Percentiles rank a stretch among this genome's conserved stretches.
Conservation (phyloP, 805 yeast species). For the Vanderwaltozyma verrucispora region DNA sequence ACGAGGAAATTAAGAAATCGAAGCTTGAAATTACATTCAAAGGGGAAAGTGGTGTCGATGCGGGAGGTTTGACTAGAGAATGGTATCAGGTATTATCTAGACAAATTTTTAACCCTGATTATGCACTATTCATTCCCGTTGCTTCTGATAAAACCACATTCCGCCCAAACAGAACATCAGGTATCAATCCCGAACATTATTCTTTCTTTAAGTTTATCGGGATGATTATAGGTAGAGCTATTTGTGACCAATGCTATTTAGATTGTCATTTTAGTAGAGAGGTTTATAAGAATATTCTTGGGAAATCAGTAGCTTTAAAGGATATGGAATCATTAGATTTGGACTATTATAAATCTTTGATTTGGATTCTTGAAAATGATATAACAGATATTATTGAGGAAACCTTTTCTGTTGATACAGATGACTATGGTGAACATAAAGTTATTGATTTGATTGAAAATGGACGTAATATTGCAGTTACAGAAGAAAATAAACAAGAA, state of each 20-base stretch:
- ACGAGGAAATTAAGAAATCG: conserved; percentile 60
- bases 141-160: conserved; percentile 87
- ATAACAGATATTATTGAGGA: conserved; percentile 93
- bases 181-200: conserved; percentile 86
- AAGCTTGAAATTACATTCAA: conserved; percentile 73
- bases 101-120: conserved; percentile 93
- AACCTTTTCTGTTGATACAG: conserved; percentile 86
- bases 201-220: conserved; percentile 94
- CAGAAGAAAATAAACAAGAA: conserved; percentile 83
- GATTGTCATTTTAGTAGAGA: conserved; percentile 95
- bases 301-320: conserved; percentile 69
- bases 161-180: conserved; percentile 89
- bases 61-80: conserved; percentile 95
- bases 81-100: conserved; percentile 93
- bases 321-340: conserved; percentile 92
- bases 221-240: conserved; percentile 87
- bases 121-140: conserved; percentile 84
- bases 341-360: conserved; percentile 82
- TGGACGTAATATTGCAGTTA: conserved; percentile 78
- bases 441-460: conserved; percentile 69
- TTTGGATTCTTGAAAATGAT: conserved; percentile 96
- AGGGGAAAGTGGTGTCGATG: conserved; percentile 95
- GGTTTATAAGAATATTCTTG: conserved; percentile 79
- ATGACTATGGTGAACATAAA: conserved; percentile 86
- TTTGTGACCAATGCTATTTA: conserved; percentile 71